A percentile compares a stretch with the other conserved stretches of the same genome.
Evolutionary conservation across 1,284 basidiomycete genomes (phyloP).

Genomic region (Cryptococcus deneoformans): DNA sequence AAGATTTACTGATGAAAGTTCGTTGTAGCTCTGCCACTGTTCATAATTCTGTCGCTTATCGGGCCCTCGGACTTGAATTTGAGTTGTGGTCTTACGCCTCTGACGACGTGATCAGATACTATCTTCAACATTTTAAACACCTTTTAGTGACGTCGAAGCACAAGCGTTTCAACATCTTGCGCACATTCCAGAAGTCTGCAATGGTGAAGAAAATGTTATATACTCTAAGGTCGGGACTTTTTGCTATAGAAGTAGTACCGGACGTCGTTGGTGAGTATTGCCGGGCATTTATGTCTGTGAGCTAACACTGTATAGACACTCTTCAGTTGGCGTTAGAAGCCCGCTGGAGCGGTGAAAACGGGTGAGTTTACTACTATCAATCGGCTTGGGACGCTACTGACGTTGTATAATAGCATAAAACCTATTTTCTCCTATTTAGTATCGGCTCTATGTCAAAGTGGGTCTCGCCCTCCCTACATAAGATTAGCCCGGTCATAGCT

Average conservation of each 20-base stretch:
- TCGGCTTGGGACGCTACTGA: not conserved
- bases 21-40: constrained; percentile 67
- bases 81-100: constrained; percentile 78
- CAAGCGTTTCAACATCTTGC: constrained; percentile 66
- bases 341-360: constrained; percentile 47
- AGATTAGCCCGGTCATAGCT: not conserved
- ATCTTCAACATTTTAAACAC: constrained; percentile 72
- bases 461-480: constrained; percentile 18
- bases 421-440: constrained; percentile 81
- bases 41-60: constrained; percentile 77
- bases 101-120: constrained; percentile 66
- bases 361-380: constrained; percentile 14
- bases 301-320: constrained; percentile 17
- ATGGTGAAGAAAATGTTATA: constrained; percentile 76
- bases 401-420: constrained; percentile 63
- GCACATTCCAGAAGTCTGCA: constrained; percentile 63
- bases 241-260: constrained; percentile 57
- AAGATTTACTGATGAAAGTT: constrained; percentile 6
- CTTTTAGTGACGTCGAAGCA: constrained; percentile 70
- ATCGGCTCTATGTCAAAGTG: constrained; percentile 72
- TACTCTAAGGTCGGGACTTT: constrained; percentile 73
- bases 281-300: too few relatives aligned
- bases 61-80: constrained; percentile 80
- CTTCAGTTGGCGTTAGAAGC: constrained; percentile 30
- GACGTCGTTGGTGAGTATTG: constrained; percentile 56